Evolutionary conservation across 2,329 filamentous ascomycete species (phyloP), one percentile per base, ranked within the genome.

Genomic region (Pyrenochaeta sp.): DNA sequence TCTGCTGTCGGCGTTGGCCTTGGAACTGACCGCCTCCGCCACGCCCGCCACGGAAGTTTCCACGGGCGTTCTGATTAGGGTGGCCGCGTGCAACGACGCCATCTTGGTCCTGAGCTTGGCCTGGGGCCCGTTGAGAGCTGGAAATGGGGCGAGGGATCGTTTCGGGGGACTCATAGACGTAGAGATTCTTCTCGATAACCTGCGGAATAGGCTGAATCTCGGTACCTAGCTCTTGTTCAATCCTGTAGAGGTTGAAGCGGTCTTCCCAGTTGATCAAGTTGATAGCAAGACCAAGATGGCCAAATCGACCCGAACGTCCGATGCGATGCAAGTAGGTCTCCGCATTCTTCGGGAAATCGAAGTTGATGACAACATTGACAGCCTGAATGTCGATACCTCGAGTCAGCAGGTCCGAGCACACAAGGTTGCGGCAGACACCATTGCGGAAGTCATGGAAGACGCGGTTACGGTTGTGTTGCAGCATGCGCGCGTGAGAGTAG

Each of bases 251-350:
- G 73, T 97, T 99, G 81, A 96, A 97, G 19, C 94, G 86, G 72
- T 99, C 94, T 44, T 99, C 94, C 94, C 94, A 99, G 73, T 96
- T 97, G 81, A 99, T 99, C 71, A 99, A 79, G 75, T 99, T 99
- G 70, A 99, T 99, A 54, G 95, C 95, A 58, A 99, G 80, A 82
- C 94, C 94, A 67, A 97, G 82, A 75, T 99, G 94, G 57, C 94
- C 94, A 70, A 96, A 99, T 57, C 94, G 90, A 58, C 94, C 94
- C 37, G 94, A 99, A 69, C 94, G 90, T 79, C 94, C 94, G 69
- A 99, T 99, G 60, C 94, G 90, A 76, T 99, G 94, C 44, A 99
- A 85, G 69, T 99, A 99, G 0, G 94, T 99, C 76, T 99, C 94
- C 11, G 94, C 95, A 65, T 99, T 99, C 79, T 99, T 99, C 41